Base-by-base conservation (phyloP, 306 rosid genomes). In the Gillenia trifoliata region DNA sequence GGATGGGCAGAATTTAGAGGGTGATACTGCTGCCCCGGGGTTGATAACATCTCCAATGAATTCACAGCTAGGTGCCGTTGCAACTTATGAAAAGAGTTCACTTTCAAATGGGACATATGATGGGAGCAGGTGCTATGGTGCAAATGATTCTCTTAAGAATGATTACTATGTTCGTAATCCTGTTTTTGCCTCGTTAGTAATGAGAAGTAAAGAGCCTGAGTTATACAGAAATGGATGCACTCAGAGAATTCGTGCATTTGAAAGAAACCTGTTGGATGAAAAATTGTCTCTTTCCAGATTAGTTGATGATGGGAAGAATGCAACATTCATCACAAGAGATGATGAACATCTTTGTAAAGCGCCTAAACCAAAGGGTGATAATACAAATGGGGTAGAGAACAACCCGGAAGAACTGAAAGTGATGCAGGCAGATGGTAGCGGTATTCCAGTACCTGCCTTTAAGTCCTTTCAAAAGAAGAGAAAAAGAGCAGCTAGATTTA, bases 181-280 rank as follows among this genome's bases (percentile, higher is more conserved):
- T 11, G 86, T 88, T 75, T 84, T 90, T 72, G 75, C 96, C 68
- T 87, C 96, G 61, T 80, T 89, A 70, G 85, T 83, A 79, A 86
- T 84, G 82, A 88, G 91, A 75, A 90, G 86, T 82, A 88, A 89
- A 79, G 91, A 85, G 73, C 88, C 88, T 6, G 88, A 86, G 73
- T 87, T 82, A 55, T 91, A 80, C 83, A 83, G 85, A 79, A 91
- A 91, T 62, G 96, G 97, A 26, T 90, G 92, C 84, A 86, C 94
- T 28, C 98, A 90, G 80, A 86, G 96, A 88, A 85, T 91, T 79
- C 92, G 88, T 71, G 98, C 99, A 20, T 88, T 84, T 71, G 98
- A 90, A 79, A 83, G 91, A 75, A 88, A 78, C 68, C 72, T 81
- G 69, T 76, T 83, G 73, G 87, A 83, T 84, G 87, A 82, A 62